phyloP scores from a whole-genome alignment of 192 early-diverging fungal genomes.

The Glomus cerebriforme region DNA sequence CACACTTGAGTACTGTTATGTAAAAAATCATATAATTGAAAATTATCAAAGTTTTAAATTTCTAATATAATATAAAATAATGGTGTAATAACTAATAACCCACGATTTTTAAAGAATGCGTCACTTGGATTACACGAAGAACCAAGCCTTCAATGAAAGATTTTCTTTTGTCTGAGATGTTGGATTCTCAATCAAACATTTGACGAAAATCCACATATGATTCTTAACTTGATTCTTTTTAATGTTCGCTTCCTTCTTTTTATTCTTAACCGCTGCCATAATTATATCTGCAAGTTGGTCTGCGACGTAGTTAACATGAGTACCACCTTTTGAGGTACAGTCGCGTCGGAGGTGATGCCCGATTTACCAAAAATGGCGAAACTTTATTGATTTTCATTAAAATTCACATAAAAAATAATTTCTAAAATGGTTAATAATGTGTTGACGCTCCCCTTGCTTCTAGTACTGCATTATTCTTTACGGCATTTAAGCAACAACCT shows the following conservation, averaged over 20 bases:
- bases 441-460: no score
- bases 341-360: conserved; percentile 78
- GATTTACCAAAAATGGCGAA: no score
- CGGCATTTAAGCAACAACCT: no score
- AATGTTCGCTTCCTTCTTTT: conserved; percentile 65
- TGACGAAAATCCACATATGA: conserved; percentile 93
- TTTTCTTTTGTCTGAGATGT: conserved; percentile 97
- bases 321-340: conserved; percentile 93
- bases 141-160: conserved; percentile 78
- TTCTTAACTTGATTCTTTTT: conserved; percentile 86
- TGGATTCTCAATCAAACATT: conserved; percentile 92
- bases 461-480: no score
- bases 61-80: no score
- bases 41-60: conserved; percentile 11
- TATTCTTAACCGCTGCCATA: conserved; percentile 69
- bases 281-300: conserved; percentile 79
- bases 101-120: neutral
- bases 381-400: no score
- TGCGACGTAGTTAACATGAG: conserved; percentile 82
- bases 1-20: conserved; percentile 76
- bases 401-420: no score
- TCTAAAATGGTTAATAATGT: no score
- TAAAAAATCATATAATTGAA: conserved; percentile 46
- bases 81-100: conserved; percentile 52
- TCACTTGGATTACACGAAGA: conserved; percentile 48